Conservation (phyloP, 768 basidiomycete species). For the Lactifluus pinguis region DNA sequence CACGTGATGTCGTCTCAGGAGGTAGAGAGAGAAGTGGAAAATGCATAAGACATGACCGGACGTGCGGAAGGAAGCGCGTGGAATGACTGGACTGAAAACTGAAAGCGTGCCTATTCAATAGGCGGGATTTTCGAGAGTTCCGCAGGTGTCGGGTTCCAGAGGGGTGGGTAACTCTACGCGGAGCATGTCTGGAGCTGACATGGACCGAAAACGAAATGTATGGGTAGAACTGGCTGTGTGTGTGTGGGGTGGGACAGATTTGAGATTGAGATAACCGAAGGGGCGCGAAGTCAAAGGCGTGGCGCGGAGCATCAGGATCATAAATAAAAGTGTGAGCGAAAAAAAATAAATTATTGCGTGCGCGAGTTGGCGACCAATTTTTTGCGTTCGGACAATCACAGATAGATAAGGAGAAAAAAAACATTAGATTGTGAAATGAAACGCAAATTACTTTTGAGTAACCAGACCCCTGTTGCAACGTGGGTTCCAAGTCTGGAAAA, state of each 20-base stretch:
- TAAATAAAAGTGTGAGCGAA: neutral
- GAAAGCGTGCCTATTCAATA: neutral
- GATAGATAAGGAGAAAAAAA: neutral
- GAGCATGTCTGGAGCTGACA: neutral
- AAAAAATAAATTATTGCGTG: neutral
- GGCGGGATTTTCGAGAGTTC: neutral
- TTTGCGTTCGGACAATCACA: neutral
- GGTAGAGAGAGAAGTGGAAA: too few relatives aligned
- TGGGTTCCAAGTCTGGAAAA: neutral
- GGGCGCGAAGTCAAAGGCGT: neutral
- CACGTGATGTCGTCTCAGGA: too few relatives aligned
- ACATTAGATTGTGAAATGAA: neutral
- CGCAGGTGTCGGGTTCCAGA: neutral
- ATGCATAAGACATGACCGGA: too few relatives aligned
- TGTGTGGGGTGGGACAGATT: neutral
- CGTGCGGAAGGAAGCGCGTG: too few relatives aligned
- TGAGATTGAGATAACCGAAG: neutral
- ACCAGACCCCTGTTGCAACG: neutral
- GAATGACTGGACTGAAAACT: too few relatives aligned
- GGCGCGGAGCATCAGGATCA: neutral
- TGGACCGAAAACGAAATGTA: neutral
- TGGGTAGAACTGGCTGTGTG: neutral
- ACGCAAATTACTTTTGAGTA: neutral
- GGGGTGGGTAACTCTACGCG: neutral
- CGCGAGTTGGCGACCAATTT: neutral